Evolutionary conservation across 1,139 yeast species (phyloP), one percentile per base, ranked within the genome.

Genomic region (Sugiyamaella castrensis): DNA sequence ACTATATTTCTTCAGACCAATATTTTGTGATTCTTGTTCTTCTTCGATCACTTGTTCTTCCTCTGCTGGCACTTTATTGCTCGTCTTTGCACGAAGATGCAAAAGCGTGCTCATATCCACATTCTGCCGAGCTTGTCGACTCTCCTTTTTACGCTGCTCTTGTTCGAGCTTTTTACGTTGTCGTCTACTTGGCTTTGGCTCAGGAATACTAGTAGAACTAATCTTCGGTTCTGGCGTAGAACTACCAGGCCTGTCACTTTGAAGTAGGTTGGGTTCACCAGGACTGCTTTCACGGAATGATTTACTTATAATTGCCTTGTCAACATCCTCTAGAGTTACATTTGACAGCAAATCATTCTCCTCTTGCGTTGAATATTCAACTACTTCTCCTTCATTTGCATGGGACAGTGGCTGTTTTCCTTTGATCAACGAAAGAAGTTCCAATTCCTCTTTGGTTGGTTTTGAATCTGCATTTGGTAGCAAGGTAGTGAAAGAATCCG

Each of bases 91-190:
- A 24, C 47, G 41, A 12, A 37, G 30, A 11, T 42, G 46, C 12
- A 42, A 12, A 19, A 42, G 15, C 2, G 16, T 29, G 5, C 24
- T 19, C 24, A 19, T 19, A 31, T 40, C 15, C 9, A 41, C 32
- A 16, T 48, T 51, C 12, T 37, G 34, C 5, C 57, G 52, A 2
- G 58, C 57, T 26, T 43, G 30, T 11, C 33, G 28, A 31, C 54
- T 48, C 19, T 47, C 47, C 15, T 44, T 50, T 28, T 43, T 45
- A 15, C 53, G 50, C 29, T 44, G 52, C 41, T 50, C 33, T 33
- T 53, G 54, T 34, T 53, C 60, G 2, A 56, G 52, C 47, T 55
- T 57, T 48, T 54, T 56, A 40, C 39, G 41, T 37, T 57, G 56
- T 2, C 59, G 52, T 48, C 47, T 52, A 37, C 50, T 50, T 44